Conservation (phyloP, 495 filamentous ascomycete species). For the Aspergillus conjunctus region DNA sequence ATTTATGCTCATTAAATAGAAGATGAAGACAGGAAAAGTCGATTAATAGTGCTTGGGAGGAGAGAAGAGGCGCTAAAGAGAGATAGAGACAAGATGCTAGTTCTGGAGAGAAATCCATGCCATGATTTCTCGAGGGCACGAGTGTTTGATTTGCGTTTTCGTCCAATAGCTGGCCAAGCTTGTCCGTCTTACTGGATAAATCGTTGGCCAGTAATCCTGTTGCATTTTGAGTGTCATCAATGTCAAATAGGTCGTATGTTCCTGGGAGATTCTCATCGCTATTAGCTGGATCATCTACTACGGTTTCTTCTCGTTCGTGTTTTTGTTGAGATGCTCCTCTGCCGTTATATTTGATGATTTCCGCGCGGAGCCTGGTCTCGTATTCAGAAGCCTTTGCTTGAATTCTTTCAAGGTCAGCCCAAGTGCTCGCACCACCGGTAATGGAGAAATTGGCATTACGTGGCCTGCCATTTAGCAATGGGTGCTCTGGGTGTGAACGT, state of each 20-base stretch:
- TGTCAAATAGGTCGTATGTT: slow-evolving; percentile 44
- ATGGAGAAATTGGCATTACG: slow-evolving; percentile 51
- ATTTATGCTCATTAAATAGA: slow-evolving; percentile 71
- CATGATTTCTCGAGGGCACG: slow-evolving; percentile 11
- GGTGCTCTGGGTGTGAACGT: slow-evolving; percentile 74
- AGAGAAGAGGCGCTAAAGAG: slow-evolving; percentile 73
- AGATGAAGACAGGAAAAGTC: slow-evolving; percentile 77
- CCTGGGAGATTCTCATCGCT: slow-evolving; percentile 18
- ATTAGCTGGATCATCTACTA: background rate
- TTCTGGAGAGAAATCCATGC: slow-evolving; percentile 62
- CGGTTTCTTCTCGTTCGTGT: background rate
- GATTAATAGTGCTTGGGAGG: slow-evolving; percentile 72
- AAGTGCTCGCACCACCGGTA: slow-evolving; percentile 74
- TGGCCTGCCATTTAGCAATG: slow-evolving; percentile 59
- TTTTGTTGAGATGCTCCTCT: slow-evolving; percentile 6
- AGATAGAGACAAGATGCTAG: slow-evolving; percentile 69
- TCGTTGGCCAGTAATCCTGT: slow-evolving; percentile 32
- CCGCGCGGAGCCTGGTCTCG: slow-evolving; percentile 52
- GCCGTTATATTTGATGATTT: slow-evolving; percentile 45
- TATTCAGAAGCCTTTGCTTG: slow-evolving; percentile 64
- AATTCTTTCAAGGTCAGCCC: slow-evolving; percentile 68
- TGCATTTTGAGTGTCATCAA: slow-evolving; percentile 33
- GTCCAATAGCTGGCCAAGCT: slow-evolving; percentile 32
- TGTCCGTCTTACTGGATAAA: slow-evolving; percentile 32
- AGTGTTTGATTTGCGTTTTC: slow-evolving; percentile 18